Evolutionary conservation across 1,139 yeast species (phyloP), one percentile per base, ranked within the genome.

Genomic region (Taphrina wiesneri): DNA sequence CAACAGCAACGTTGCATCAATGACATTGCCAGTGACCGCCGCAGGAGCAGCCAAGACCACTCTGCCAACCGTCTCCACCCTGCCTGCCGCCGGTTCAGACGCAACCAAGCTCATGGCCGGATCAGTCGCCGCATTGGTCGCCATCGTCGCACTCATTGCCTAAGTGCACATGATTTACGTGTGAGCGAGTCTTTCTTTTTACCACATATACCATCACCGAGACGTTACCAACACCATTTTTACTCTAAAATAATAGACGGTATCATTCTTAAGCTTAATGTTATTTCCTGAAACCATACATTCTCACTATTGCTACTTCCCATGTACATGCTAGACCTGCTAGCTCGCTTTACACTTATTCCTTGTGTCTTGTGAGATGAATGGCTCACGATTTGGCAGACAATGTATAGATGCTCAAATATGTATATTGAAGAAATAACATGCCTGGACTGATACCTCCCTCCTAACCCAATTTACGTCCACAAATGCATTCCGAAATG

Each of bases 31-130:
- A 9, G 45, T 32, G n/a, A 32, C 45, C 15, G 41, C 56, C 17
- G 25, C 43, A 23, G 26, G 28, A n/a, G 47, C 59, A 4, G 32
- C n/a, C 9, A 13, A n/a, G 21, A 32, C 59, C 39, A 49, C 36
- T 54, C 49, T 54, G 32, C 59, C 59, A 13, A n/a, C 23, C 32
- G 59, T 54, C 59, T 9, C 49, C 25, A 54, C 59, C 47, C 59
- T 54, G 21, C 59, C 59, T 3, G 41, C 43, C 15, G 46, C 59
- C 47, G 46, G 47, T 2, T 54, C 59, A 11, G 47, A 15, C 25
- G 59, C 59, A 32, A 54, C 59, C 47, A 54, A 54, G 36, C 11
- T 54, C 49, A 25, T 54, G 32, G 59, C 32, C 49, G 59, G 59
- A 5, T 54, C 59, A 17, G 36, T 54, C 47, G 59, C 59, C n/a